Conservation (phyloP, 345 rosid species). For the Streptanthus diversifolius region DNA sequence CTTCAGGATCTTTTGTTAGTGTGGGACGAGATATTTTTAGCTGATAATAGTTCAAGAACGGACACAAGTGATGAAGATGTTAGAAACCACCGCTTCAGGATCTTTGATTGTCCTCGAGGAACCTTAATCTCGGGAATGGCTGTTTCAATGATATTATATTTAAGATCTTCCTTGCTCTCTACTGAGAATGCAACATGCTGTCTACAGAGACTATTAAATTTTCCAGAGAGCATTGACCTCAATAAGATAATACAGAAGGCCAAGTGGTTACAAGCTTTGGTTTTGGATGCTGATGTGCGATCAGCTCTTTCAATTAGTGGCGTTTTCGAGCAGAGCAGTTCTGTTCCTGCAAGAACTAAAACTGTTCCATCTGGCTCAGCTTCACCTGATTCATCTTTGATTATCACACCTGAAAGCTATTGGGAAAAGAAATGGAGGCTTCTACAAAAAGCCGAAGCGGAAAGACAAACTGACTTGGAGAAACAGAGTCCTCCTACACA, state of each 20-base stretch:
- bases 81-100: slow-evolving; percentile 33
- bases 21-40: slow-evolving; percentile 84
- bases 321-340: not conserved
- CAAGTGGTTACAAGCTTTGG: slow-evolving; percentile 55
- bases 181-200: slow-evolving; percentile 76
- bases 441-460: slow-evolving; percentile 53
- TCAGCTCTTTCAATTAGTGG: slow-evolving; percentile 23
- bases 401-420: slow-evolving; percentile 59
- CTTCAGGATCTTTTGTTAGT: slow-evolving; percentile 60
- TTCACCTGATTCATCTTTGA: slow-evolving; percentile 52
- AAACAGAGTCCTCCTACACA: slow-evolving; percentile 35
- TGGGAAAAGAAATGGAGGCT: slow-evolving; percentile 92
- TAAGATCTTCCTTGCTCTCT: slow-evolving; percentile 80
- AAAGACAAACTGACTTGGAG: slow-evolving; percentile 24
- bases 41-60: slow-evolving; percentile 41
- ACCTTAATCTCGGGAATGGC: slow-evolving; percentile 61
- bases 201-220: slow-evolving; percentile 73
- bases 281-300: slow-evolving; percentile 39
- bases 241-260: slow-evolving; percentile 55
- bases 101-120: slow-evolving; percentile 62
- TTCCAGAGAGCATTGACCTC: slow-evolving; percentile 60
- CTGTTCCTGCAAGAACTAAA: slow-evolving; percentile 38
- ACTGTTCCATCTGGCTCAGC: slow-evolving; percentile 41
- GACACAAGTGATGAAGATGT: slow-evolving; percentile 26
- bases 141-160: slow-evolving; percentile 70